Base-by-base conservation (phyloP, 495 filamentous ascomycete species). In the Penicillium salamii region DNA sequence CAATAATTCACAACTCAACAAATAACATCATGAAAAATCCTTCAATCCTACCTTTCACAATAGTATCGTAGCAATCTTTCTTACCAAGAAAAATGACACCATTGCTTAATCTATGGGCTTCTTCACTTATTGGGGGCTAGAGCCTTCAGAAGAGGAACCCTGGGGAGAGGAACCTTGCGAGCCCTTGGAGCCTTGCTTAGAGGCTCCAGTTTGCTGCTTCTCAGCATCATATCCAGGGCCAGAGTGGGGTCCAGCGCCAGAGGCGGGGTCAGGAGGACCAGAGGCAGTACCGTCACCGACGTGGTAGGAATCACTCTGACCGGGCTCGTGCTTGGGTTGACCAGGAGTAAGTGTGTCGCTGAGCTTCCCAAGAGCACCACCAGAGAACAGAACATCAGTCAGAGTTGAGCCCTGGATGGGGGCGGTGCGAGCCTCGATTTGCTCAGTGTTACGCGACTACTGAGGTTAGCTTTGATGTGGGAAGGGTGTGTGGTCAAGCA, bases 361-460 rank as follows among this genome's bases (percentile, higher is more conserved):
- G 0, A 64, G 8, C 32, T 62, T 59, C 7, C 50, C 50, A 13
- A 65, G 19, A 18, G 47, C 45, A 49, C 61, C 58, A 15, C 49
- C 41, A 14, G 44, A n/a, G 9, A 62, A 23, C 5, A 64, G 15
- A 31, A 57, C 58, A 34, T 52, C 53, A 0, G 53, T 42, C 17
- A 65, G 39, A 4, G 55, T 56, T 6, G 61, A 51, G 14, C 61
- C 61, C 46, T 62, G 45, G 24, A 65, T 55, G 14, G 61, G 61
- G 9, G 15, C 46, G 12, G 41, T 42, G 15, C 57, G 54, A 7
- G 57, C 28, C 39, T 61, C 52, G 7, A 45, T 20, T 7, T 48
- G 14, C 11, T 49, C 21, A 3, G 28, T 46, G 11, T 64, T 58
- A 41, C 58, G 13, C 56, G 56, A 50, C 61, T 65, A 34, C 8